Evolutionary conservation across 2,329 filamentous ascomycete species (phyloP).

Genomic region (Colletotrichum musicola): DNA sequence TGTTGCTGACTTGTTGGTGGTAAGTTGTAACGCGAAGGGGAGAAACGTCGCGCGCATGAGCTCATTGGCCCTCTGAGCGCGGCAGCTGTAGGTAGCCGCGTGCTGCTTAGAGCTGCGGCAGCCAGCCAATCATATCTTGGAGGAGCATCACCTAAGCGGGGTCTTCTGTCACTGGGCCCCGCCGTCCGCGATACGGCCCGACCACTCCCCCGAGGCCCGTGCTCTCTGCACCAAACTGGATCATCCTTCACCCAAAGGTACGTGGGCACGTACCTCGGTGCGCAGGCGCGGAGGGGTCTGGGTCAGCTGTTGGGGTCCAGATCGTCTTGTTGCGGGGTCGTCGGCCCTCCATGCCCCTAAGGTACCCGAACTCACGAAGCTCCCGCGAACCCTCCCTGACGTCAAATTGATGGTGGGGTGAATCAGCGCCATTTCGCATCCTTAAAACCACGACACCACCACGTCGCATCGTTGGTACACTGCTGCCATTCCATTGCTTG

Average conservation of each 20-base stretch:
- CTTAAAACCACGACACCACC: conserved; percentile 14
- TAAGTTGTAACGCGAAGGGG: background rate
- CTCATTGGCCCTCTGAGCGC: conserved; percentile 24
- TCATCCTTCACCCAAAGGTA: conserved; percentile 3
- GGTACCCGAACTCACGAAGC: conserved; percentile 3
- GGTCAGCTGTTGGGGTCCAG: conserved; percentile 6
- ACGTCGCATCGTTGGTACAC: too few species aligned
- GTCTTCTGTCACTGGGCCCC: background rate
- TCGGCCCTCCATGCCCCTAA: conserved; percentile 20
- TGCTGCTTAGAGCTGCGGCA: background rate
- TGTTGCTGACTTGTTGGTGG: too few species aligned
- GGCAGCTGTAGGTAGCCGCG: background rate
- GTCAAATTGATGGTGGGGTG: conserved; percentile 38
- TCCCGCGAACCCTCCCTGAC: conserved; percentile 29
- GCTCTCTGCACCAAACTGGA: conserved; percentile 8
- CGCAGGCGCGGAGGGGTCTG: conserved; percentile 1
- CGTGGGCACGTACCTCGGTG: background rate
- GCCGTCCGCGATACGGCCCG: conserved; percentile 26
- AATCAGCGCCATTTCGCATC: conserved; percentile 15
- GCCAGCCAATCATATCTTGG: background rate
- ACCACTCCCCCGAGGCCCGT: conserved; percentile 33
- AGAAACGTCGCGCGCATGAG: conserved; percentile 15
- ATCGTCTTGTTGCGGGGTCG: conserved; percentile 30
- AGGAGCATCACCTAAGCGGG: background rate
- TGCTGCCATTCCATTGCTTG: too few species aligned